phyloP scores from a whole-genome alignment of 2,329 filamentous ascomycete species.

The Trichoderma asperellum region DNA sequence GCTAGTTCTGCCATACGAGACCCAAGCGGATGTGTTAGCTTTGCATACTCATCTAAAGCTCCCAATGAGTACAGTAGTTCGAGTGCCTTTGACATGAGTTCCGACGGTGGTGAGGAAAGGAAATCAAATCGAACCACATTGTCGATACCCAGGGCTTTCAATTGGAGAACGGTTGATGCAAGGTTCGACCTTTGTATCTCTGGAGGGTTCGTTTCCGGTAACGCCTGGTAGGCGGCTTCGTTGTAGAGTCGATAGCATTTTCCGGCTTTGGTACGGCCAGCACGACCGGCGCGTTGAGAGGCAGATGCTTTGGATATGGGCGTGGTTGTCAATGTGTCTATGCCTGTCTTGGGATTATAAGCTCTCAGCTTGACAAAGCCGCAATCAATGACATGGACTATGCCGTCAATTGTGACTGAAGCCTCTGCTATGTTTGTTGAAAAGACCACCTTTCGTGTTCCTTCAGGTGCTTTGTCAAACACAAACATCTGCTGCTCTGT shows the following conservation, averaged over 20 bases:
- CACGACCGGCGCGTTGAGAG: conserved; percentile 86
- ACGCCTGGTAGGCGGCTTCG: conserved; percentile 66
- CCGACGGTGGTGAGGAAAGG: conserved; percentile 80
- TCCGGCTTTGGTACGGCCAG: conserved; percentile 84
- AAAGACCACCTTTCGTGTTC: conserved; percentile 88
- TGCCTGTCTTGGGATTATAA: conserved; percentile 81
- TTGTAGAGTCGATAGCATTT: conserved; percentile 96
- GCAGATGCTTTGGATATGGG: conserved; percentile 89
- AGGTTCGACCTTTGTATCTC: conserved; percentile 94
- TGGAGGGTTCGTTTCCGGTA: conserved; percentile 76
- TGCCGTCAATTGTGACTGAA: conserved; percentile 90
- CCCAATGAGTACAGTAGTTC: conserved; percentile 87
- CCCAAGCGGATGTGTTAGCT: conserved; percentile 86
- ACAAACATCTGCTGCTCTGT: conserved; percentile 95
- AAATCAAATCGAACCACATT: conserved; percentile 93
- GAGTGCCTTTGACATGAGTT: conserved; percentile 81
- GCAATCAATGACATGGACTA: conserved; percentile 87
- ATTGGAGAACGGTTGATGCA: conserved; percentile 82
- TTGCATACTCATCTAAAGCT: conserved; percentile 85
- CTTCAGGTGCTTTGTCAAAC: conserved; percentile 80
- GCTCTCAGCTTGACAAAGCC: conserved; percentile 90
- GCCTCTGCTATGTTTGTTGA: conserved; percentile 97
- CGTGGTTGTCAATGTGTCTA: conserved; percentile 82
- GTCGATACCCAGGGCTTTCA: conserved; percentile 93
- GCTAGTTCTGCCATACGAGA: conserved; percentile 90